phyloP scores from a whole-genome alignment of 2,329 filamentous ascomycete species.

The Trichoderma harzianum region DNA sequence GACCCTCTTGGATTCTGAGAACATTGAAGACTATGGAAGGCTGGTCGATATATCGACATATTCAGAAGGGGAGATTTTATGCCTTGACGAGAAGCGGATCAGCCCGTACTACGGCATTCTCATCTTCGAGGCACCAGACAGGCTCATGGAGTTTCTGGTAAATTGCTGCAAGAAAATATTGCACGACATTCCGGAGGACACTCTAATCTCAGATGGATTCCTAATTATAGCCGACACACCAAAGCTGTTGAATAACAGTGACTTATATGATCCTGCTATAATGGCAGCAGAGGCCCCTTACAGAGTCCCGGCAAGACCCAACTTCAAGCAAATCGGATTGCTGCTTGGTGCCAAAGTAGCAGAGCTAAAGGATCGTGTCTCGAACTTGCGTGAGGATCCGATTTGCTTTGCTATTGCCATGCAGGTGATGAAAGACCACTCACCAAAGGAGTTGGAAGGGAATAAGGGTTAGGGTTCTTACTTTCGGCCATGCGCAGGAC shows the following conservation, averaged over 20 bases:
- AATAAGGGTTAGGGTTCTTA: not conserved
- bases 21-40: constrained; percentile 34
- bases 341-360: constrained; percentile 42
- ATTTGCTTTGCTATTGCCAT: constrained; percentile 49
- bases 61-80: constrained; percentile 37
- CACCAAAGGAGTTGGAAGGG: constrained; percentile 21
- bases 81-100: constrained; percentile 35
- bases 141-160: constrained; percentile 47
- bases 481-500: not conserved
- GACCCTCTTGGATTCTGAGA: constrained; percentile 31
- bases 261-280: constrained; percentile 38
- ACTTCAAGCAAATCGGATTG: constrained; percentile 43
- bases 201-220: constrained; percentile 29
- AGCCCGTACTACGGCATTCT: constrained; percentile 46
- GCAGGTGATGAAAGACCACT: constrained; percentile 45
- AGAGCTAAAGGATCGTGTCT: constrained; percentile 52
- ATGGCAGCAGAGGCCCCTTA: constrained; percentile 53
- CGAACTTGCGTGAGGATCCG: constrained; percentile 56
- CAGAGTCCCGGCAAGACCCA: constrained; percentile 42
- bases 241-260: constrained; percentile 29
- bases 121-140: constrained; percentile 49
- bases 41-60: constrained; percentile 34
- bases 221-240: constrained; percentile 39
- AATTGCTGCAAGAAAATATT: constrained; percentile 46
- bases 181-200: constrained; percentile 43